Evolutionary conservation across 805 yeast species (phyloP), one percentile per base, ranked within the genome.

Genomic region (Lachancea quebecensis): DNA sequence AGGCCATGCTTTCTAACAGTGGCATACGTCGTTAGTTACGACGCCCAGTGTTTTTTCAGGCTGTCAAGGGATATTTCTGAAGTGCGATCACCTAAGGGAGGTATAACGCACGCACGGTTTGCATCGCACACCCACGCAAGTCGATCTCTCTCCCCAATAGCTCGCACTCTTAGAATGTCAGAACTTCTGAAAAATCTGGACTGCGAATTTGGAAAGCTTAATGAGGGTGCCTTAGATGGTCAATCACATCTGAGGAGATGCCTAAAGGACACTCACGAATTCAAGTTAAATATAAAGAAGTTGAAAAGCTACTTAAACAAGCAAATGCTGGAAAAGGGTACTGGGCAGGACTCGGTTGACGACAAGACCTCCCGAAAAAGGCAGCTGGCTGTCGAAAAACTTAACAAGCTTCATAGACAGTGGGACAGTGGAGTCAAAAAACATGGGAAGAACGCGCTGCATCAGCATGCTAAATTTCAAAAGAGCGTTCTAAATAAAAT

Each of bases 241-340:
- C 54, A 51, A 35, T 44, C 67, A 0, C 37, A 44, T 29, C 38
- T 60, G 33, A 53, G 54, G 35, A 48, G 51, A 39, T 55, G 60
- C 41, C 45, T 52, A 12, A 51, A 48, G 5, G 67, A 65, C 34
- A 57, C 61, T n/a, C 59, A 60, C 38, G 68, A 67, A 36, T 58
- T 68, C 40, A 69, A 67, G 47, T 61, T 58, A 16, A 70, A 68
- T 48, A 44, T 68, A 33, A 64, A 65, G 45, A 64, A 70, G 47
- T 56, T 73, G 50, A 64, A 64, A 50, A 74, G 73, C 5, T 77
- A 75, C 55, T 56, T 59, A 30, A 61, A 63, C 40, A 68, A 66
- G 50, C 56, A 55, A 30, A 54, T 61, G 9, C 60, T 55, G 28
- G 60, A 54, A 14, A 57, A 53, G 34, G 49, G 49, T 25, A 41